Evolutionary conservation across 345 rosid genomes (phyloP), one percentile per base, ranked within the genome.

Genomic region (Populus euphratica): DNA sequence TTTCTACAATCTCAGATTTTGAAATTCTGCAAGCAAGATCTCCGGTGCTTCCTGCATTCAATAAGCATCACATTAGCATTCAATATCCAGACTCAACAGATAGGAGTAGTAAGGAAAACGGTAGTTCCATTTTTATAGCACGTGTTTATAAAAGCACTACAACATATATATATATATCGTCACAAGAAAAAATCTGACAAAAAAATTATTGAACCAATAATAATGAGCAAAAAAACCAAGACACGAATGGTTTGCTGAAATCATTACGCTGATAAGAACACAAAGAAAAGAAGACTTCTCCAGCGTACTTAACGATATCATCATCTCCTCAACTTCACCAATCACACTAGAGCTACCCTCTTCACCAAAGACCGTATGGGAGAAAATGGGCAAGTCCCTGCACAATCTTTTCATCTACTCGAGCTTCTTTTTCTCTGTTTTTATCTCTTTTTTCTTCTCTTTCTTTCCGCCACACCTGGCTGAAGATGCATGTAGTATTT

Each of bases 331-430:
- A 33, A 54, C 79, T 31, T 76, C 73, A 39, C 36, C 73, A 23
- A 56, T n/a, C 69, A 73, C 62, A 9, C 39, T 47, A 33, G 38
- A 27, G 16, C 59, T 49, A 25, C 12, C 23, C 18, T 47, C 78
- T 36, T 66, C 44, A 2, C 44, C 65, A n/a, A 23, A 8, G 3
- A 12, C 65, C 35, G 70, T 63, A 43, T 36, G 54, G 14, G 59
- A 43, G 23, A 77, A 66, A 25, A 52, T 31, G 35, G 68, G 65
- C 70, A 77, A 75, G 39, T 74, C 83, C 29, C 64, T 39, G 12
- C 79, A 74, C 56, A 80, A 75, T 74, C 83, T 78, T 63, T 71
- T 67, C 16, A 83, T 77, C 75, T 74, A 61, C 68, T 77, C 77
- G 69, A 69, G 29, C 54, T 77, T 77, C 76, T 70, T 71, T 49